Conservation (phyloP, 441 rosid genomes). For the Gossypium davidsonii region DNA sequence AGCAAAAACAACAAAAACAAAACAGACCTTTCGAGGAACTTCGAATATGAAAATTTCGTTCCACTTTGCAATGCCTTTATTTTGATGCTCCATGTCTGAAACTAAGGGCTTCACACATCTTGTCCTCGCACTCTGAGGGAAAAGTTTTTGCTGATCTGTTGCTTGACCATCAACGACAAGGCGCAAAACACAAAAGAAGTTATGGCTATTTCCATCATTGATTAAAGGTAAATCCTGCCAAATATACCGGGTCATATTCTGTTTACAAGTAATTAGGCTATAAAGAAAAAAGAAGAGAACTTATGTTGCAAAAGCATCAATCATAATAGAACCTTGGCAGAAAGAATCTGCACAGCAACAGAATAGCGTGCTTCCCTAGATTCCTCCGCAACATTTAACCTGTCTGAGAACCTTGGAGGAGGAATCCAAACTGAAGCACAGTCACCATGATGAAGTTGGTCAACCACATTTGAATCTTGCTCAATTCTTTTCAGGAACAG, state of each 20-base stretch:
- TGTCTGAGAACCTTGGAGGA: conserved; percentile 90
- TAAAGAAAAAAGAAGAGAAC: not conserved
- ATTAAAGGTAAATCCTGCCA: conserved; percentile 72
- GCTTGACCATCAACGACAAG: conserved; percentile 72
- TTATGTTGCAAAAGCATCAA: conserved; percentile 9
- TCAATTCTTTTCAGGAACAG: conserved; percentile 71
- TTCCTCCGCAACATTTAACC: conserved; percentile 75
- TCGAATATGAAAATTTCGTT: conserved; percentile 96
- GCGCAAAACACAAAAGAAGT: conserved; percentile 85
- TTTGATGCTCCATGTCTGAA: conserved; percentile 29
- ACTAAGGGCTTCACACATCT: conserved; percentile 83
- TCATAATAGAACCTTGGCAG: conserved; percentile 67
- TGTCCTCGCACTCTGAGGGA: conserved; percentile 99
- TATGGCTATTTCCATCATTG: conserved; percentile 93
- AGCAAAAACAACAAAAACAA: not conserved
- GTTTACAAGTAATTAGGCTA: conserved; percentile 5
- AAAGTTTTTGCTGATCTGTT: conserved; percentile 85
- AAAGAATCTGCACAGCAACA: conserved; percentile 72
- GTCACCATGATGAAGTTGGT: conserved; percentile 56
- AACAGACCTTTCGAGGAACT: conserved; percentile 74
- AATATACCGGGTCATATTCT: conserved; percentile 14
- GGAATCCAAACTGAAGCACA: conserved; percentile 76
- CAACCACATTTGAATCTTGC: conserved; percentile 50
- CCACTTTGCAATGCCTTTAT: conserved; percentile 69
- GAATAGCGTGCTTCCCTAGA: conserved; percentile 74